Percentiles rank a stretch among this genome's conserved stretches.
Evolutionary conservation across 495 filamentous ascomycete species (phyloP).

Genomic region (Xeromyces bisporus): DNA sequence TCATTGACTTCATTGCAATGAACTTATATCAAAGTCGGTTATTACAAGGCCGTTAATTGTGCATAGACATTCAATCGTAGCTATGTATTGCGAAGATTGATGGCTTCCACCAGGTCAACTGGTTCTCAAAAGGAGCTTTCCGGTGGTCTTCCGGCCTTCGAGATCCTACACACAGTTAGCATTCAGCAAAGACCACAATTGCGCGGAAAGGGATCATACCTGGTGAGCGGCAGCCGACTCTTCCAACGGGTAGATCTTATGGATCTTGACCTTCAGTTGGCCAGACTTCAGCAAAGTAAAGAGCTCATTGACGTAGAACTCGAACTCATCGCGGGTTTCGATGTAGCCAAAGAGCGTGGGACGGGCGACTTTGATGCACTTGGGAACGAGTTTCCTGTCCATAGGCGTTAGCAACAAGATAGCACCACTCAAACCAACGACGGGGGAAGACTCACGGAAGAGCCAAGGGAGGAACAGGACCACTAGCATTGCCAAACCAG

Average conservation of each 20-base stretch:
- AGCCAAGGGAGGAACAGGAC: slow-evolving; percentile 58
- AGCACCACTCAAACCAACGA: not conserved
- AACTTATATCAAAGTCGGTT: no score
- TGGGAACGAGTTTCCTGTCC: slow-evolving; percentile 42
- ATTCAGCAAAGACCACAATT: not conserved
- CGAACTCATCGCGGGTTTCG: slow-evolving; percentile 56
- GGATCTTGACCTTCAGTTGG: slow-evolving; percentile 56
- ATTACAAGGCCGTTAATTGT: no score
- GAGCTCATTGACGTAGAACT: slow-evolving; percentile 53
- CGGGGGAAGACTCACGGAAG: slow-evolving; percentile 33
- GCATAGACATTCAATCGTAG: no score
- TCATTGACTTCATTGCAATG: no score
- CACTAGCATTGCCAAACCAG: slow-evolving; percentile 79
- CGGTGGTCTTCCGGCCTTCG: slow-evolving; percentile 66
- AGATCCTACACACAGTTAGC: slow-evolving; percentile 37
- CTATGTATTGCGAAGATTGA: no score
- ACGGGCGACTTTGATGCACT: slow-evolving; percentile 67
- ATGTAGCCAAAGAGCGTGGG: slow-evolving; percentile 64
- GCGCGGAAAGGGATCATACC: no score
- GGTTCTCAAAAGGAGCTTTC: slow-evolving; percentile 58
- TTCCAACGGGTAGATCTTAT: slow-evolving; percentile 66
- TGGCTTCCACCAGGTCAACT: no score
- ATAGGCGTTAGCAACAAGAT: not conserved
- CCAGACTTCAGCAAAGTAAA: slow-evolving; percentile 52
- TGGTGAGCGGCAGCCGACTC: slow-evolving; percentile 59